A percentile compares a stretch with the other conserved stretches of the same genome.
Conservation (phyloP, 1,284 basidiomycete species). For the Papiliotrema nemorosa region DNA sequence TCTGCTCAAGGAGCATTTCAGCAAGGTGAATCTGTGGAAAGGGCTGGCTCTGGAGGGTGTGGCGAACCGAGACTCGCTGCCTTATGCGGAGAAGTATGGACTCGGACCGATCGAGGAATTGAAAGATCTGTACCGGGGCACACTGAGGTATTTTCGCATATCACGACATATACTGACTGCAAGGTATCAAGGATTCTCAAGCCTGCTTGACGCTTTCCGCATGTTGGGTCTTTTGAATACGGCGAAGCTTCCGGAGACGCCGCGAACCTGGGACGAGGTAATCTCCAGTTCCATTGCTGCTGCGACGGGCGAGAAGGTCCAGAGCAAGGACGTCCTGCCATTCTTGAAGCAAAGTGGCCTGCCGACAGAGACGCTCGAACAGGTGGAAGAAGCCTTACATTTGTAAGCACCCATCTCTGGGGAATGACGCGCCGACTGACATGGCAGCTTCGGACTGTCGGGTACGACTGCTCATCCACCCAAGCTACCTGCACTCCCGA, state of each 20-base stretch:
- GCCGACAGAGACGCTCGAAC: slow-evolving; percentile 39
- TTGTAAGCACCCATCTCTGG: slow-evolving; percentile 51
- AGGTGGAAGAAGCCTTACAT: slow-evolving; percentile 56
- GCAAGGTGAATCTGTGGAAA: slow-evolving; percentile 62
- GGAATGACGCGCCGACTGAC: not conserved
- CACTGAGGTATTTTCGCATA: slow-evolving; percentile 60
- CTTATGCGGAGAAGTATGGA: slow-evolving; percentile 70
- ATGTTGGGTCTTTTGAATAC: slow-evolving; percentile 64
- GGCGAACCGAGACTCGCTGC: slow-evolving; percentile 80
- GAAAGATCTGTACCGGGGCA: slow-evolving; percentile 76
- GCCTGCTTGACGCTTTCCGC: slow-evolving; percentile 71
- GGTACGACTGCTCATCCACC: not conserved
- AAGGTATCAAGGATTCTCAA: slow-evolving; percentile 82
- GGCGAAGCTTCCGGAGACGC: not conserved
- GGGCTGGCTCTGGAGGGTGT: slow-evolving; percentile 77
- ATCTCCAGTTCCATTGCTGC: slow-evolving; percentile 11
- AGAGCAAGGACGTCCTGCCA: not conserved
- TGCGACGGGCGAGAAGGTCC: not conserved
- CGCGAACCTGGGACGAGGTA: slow-evolving; percentile 24
- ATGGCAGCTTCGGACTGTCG: not conserved
- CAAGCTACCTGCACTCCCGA: slow-evolving; percentile 46
- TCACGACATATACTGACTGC: not conserved
- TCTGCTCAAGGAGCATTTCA: slow-evolving; percentile 62
- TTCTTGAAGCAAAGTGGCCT: not conserved
- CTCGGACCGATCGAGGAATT: slow-evolving; percentile 56